Base-by-base conservation (phyloP, 2,329 filamentous ascomycete genomes). In the Fusarium nisikadoi region DNA sequence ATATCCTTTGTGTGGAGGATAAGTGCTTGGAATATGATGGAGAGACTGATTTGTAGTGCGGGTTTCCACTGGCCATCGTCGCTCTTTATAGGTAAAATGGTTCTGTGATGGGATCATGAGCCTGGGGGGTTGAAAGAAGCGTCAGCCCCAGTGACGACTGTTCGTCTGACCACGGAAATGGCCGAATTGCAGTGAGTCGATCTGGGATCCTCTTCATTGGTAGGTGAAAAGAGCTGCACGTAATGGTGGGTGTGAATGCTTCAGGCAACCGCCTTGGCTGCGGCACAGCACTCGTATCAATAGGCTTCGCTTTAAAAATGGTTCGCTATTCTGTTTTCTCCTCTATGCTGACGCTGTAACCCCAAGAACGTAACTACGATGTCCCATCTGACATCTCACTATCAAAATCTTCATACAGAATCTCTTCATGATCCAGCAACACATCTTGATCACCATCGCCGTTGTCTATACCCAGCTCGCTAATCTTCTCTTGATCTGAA, bases 1-100 rank as follows among this genome's bases (percentile, higher is more conserved):
- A 14, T n/a, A 14, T 9, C 0, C 0, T 23, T 49, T 49, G 0
- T 17, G 9, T 0, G 19, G 2, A 0, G 8, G 2, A 50, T 0
- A 10, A 35, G 12, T 10, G 11, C 4, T 33, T 19, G 2, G 8
- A 5, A 14, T 5, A 14, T 8, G 8, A 8, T 4, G 31, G 11
- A 8, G 17, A 36, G 5, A 16, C 0, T 36, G 2, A 0, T 4
- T 4, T 33, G 16, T 33, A 2, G 16, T 19, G 29, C 3, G 10
- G 16, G 20, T 19, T 10, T 8, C 19, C 8, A 17, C 2, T 0
- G 0, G 10, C 19, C 8, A 17, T 2, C 0, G 0, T 12, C 20
- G 6, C 2, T 13, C 6, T 33, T 33, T 33, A 49, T 49, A 49
- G 11, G 46, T 19, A 19, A 16, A 35, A 16, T 16, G 12, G 0